phyloP scores from a whole-genome alignment of 2,329 filamentous ascomycete species.

The Myotisia sp. region DNA sequence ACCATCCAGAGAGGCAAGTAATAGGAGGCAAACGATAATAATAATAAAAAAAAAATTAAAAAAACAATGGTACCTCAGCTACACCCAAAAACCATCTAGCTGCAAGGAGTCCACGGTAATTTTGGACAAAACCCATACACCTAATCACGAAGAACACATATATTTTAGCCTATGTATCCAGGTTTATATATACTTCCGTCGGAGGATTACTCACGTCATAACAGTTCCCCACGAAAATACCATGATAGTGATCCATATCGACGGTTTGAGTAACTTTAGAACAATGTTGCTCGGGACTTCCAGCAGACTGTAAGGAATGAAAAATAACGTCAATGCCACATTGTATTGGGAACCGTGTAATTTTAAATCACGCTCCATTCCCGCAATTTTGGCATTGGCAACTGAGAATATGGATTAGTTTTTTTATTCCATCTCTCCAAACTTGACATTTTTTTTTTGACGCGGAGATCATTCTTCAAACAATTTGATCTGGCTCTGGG shows the following conservation, averaged over 20 bases:
- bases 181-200: neutral
- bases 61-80: constrained; percentile 25
- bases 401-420: constrained; percentile 11
- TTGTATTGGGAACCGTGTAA: constrained; percentile 26
- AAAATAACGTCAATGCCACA: constrained; percentile 27
- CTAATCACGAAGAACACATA: constrained; percentile 13
- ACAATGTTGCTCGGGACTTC: constrained; percentile 31
- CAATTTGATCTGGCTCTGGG: neutral
- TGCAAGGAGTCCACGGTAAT: constrained; percentile 37
- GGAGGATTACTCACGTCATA: constrained; percentile 11
- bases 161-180: no score
- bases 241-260: constrained; percentile 35
- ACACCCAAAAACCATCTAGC: constrained; percentile 36
- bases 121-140: constrained; percentile 39
- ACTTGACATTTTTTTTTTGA: neutral
- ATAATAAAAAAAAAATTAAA: no score
- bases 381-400: constrained; percentile 26
- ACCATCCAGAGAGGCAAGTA: neutral
- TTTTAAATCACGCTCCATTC: constrained; percentile 17
- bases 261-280: constrained; percentile 26
- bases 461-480: neutral
- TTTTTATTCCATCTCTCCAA: neutral
- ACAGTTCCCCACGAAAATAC: constrained; percentile 27
- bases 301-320: constrained; percentile 27
- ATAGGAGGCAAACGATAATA: constrained; percentile 18